These are phyloP conservation scores for Cantharellus cinnabarinus DNA, from an alignment of 768 basidiomycete genomes.

Conservation along the genomic window DNA sequence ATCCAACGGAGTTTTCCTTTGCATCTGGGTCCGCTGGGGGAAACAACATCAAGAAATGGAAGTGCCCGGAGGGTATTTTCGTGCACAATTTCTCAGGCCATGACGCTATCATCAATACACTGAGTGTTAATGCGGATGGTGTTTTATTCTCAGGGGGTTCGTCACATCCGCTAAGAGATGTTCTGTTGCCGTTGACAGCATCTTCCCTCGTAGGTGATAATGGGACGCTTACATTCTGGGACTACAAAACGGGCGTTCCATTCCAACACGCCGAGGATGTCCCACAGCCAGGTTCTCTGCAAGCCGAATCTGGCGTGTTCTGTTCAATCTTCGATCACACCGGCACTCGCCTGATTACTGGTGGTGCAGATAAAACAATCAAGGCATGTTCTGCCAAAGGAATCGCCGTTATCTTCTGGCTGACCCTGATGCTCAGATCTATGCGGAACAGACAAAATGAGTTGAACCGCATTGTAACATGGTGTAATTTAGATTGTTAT, in stretches of 20 bases:
- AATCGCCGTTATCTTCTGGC: not conserved
- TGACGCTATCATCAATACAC: constrained; percentile 91
- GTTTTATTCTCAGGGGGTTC: constrained; percentile 92
- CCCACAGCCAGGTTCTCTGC: constrained; percentile 92
- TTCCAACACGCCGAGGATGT: constrained; percentile 90
- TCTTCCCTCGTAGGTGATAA: constrained; percentile 50
- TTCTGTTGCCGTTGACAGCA: not conserved
- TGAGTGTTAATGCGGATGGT: constrained; percentile 85
- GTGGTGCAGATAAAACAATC: constrained; percentile 97
- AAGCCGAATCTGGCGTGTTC: constrained; percentile 92
- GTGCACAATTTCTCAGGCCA: constrained; percentile 95
- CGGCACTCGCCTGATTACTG: constrained; percentile 83
- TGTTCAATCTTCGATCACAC: constrained; percentile 94
- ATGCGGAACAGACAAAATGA: constrained; percentile 49
- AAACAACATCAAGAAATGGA: constrained; percentile 99
- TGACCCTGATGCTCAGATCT: constrained; percentile 23
- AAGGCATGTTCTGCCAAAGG: constrained; percentile 34
- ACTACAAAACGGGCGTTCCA: constrained; percentile 81
- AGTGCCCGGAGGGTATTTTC: constrained; percentile 87
- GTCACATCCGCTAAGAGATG: not conserved
- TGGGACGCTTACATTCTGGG: constrained; percentile 81
- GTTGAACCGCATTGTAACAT: too few species aligned
- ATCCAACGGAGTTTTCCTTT: constrained; percentile 93
- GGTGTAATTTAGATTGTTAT: too few species aligned
- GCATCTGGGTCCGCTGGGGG: constrained; percentile 93